A percentile compares a stretch with the other conserved stretches of the same genome.
phyloP scores from a whole-genome alignment of 2,329 filamentous ascomycete species.

The Trichoderma breve region DNA sequence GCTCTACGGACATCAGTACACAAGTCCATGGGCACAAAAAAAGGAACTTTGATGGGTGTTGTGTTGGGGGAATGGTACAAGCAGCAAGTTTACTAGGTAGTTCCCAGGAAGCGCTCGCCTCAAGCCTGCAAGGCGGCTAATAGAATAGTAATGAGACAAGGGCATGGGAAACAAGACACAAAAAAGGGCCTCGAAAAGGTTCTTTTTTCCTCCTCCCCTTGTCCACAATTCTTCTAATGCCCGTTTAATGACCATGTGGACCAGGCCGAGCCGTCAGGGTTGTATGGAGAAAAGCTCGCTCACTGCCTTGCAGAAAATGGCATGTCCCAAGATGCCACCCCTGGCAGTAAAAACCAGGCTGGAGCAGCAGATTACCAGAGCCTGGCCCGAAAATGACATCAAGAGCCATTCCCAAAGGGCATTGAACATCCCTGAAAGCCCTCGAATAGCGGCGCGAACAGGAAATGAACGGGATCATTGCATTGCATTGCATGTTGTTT shows the following conservation, averaged over 20 bases:
- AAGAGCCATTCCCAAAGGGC: slow-evolving; percentile 4
- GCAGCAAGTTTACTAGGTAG: neutral
- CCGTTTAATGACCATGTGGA: neutral
- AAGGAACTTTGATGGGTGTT: neutral
- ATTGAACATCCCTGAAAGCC: neutral
- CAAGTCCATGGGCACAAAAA: neutral
- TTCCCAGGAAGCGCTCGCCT: slow-evolving; percentile 11
- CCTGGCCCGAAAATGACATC: slow-evolving; percentile 14
- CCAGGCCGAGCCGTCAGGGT: slow-evolving; percentile 6
- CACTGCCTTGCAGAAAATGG: slow-evolving; percentile 1
- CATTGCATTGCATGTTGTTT: slow-evolving; percentile 16
- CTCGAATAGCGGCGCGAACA: slow-evolving; percentile 3
- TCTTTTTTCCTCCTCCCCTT: neutral
- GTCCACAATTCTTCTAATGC: neutral
- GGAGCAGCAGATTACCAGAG: neutral
- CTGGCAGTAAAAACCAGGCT: neutral
- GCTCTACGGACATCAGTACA: neutral
- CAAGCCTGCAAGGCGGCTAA: slow-evolving; percentile 9
- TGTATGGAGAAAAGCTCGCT: neutral
- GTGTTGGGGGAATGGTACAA: neutral
- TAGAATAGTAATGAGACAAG: neutral
- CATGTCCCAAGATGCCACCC: neutral
- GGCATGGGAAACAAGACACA: neutral
- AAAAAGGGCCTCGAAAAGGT: neutral
- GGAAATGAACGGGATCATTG: slow-evolving; percentile 23